Conservation (phyloP, 73 alveolate species). For the Vitrella brassicaformis region DNA sequence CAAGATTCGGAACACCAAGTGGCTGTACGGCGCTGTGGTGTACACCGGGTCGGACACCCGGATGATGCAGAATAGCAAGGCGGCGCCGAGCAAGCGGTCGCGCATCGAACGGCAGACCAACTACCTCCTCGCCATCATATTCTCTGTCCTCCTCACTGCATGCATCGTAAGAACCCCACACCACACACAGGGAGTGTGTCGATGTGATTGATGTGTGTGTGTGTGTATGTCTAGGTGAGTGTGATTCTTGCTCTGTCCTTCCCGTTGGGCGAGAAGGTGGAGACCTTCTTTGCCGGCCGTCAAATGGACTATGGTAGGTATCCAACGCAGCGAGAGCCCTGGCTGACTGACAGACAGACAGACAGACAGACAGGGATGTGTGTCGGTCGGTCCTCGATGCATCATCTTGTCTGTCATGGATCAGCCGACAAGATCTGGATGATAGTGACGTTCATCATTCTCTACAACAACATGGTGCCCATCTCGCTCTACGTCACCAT, state of each 20-base stretch:
- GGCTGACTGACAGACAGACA: too few species aligned
- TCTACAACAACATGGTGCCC: constrained; percentile 67
- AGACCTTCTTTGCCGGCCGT: too few species aligned
- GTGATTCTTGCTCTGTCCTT: too few species aligned
- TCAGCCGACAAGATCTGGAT: too few species aligned
- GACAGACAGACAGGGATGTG: too few species aligned
- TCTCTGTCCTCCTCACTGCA: constrained; percentile 37
- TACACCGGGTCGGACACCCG: constrained; percentile 2
- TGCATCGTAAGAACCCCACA: constrained; percentile 37
- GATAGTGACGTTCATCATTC: constrained; percentile 56
- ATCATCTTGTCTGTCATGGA: too few species aligned
- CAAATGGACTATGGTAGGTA: too few species aligned
- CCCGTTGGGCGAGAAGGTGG: too few species aligned
- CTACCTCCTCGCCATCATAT: constrained; percentile 44
- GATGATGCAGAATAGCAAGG: background rate
- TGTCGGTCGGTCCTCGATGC: too few species aligned
- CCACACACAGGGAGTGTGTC: constrained; percentile 24
- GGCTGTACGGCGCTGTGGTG: constrained; percentile 59
- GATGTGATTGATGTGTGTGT: too few species aligned
- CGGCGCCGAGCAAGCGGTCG: background rate
- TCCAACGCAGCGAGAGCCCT: too few species aligned
- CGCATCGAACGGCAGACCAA: constrained; percentile 39
- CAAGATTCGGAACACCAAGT: constrained; percentile 56
- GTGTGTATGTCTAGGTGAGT: too few species aligned
- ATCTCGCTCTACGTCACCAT: constrained; percentile 66